phyloP scores from a whole-genome alignment of 1,284 basidiomycete genomes.

The Crucibulum parvulum region DNA sequence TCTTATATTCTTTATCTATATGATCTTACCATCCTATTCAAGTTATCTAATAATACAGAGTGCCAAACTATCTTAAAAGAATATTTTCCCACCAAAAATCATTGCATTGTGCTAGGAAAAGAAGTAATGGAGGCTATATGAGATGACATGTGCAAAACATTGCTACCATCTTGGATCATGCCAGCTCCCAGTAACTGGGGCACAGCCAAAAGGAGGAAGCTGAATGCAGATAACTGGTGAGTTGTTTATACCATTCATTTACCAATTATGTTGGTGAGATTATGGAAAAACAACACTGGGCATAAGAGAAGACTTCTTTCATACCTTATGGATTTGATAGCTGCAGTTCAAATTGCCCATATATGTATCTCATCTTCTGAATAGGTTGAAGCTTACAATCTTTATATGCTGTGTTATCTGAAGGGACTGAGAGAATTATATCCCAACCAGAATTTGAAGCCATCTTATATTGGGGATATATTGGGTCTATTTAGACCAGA shows the following conservation, averaged over 20 bases:
- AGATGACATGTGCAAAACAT: conserved; percentile 21
- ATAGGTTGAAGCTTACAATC: conserved; percentile 7
- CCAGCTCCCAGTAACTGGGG: conserved; percentile 30
- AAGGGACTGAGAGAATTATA: conserved; percentile 1
- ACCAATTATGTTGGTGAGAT: conserved; percentile 26
- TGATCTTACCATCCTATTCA: no score
- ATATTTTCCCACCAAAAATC: background rate
- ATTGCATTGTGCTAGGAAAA: background rate
- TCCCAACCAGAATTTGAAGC: conserved; percentile 3
- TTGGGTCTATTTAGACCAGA: conserved; percentile 16
- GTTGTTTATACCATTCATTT: conserved; percentile 31
- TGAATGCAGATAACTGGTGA: conserved; percentile 37
- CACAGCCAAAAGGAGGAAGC: conserved; percentile 22
- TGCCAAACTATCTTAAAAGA: background rate
- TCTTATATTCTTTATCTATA: no score
- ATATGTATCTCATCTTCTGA: conserved; percentile 3
- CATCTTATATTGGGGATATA: conserved; percentile 13
- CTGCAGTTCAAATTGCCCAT: conserved; percentile 13
- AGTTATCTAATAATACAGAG: no score
- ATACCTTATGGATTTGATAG: conserved; percentile 15
- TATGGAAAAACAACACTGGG: conserved; percentile 9
- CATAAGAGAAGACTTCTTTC: conserved; percentile 6
- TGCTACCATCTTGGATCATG: conserved; percentile 30
- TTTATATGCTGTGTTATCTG: conserved; percentile 6
- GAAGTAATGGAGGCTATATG: conserved; percentile 20